Conservation (phyloP, 805 yeast genomes). For the Maudiozyma saulgeensis region DNA sequence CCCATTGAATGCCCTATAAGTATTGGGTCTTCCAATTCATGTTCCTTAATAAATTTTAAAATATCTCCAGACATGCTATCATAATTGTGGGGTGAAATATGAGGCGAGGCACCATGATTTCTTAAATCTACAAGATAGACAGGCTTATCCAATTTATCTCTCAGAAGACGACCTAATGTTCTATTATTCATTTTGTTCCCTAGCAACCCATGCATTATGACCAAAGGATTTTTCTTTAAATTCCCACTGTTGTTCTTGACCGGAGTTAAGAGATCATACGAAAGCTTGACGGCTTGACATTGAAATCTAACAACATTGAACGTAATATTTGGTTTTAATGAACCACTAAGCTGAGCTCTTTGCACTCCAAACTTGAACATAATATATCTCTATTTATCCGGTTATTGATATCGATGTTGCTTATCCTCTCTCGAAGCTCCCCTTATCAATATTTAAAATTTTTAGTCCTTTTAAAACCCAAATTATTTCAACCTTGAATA, state of each 20-base stretch:
- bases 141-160: slow-evolving; percentile 40
- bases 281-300: not conserved
- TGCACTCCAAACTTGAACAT: not conserved
- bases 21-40: slow-evolving; percentile 39
- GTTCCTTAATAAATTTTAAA: slow-evolving; percentile 51
- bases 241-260: not conserved
- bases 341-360: not conserved
- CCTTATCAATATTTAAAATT: too few species aligned
- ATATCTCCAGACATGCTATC: slow-evolving; percentile 79
- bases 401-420: too few species aligned
- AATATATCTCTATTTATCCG: not conserved
- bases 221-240: slow-evolving; percentile 38
- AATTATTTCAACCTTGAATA: too few species aligned
- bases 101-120: slow-evolving; percentile 92
- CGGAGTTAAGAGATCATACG: not conserved
- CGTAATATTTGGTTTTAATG: not conserved
- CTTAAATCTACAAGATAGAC: slow-evolving; percentile 69
- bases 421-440: too few species aligned
- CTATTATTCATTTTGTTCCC: slow-evolving; percentile 79
- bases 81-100: slow-evolving; percentile 59
- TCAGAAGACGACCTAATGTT: slow-evolving; percentile 57
- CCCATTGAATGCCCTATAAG: slow-evolving; percentile 85
- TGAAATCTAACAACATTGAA: not conserved
- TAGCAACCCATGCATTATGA: slow-evolving; percentile 81
- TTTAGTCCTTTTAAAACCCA: too few species aligned